phyloP scores from a whole-genome alignment of 2,329 filamentous ascomycete species.

The Botrytis hyacinthi region DNA sequence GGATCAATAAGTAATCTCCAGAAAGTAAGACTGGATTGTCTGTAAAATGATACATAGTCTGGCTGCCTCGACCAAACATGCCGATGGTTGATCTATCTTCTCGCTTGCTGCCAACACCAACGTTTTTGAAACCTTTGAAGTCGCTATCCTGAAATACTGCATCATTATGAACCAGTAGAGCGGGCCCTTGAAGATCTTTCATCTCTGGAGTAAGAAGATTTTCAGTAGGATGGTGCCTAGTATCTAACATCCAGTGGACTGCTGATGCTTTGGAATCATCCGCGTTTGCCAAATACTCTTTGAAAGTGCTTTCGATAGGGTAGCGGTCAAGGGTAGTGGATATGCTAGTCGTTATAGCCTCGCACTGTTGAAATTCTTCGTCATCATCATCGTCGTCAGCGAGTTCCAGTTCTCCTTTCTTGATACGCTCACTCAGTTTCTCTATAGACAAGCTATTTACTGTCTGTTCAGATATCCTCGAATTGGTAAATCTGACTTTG shows the following conservation, averaged over 20 bases:
- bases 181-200: conserved; percentile 35
- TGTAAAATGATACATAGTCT: conserved; percentile 42
- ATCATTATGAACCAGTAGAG: conserved; percentile 39
- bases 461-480: conserved; percentile 25
- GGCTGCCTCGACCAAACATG: conserved; percentile 40
- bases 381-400: conserved; percentile 35
- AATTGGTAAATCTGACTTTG: conserved; percentile 29
- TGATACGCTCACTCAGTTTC: conserved; percentile 25
- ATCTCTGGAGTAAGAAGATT: conserved; percentile 34
- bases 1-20: conserved; percentile 37
- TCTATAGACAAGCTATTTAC: conserved; percentile 28
- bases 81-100: conserved; percentile 36
- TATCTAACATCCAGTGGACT: conserved; percentile 39
- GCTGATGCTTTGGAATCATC: conserved; percentile 37
- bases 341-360: conserved; percentile 37
- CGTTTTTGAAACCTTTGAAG: conserved; percentile 38
- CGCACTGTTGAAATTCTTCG: conserved; percentile 38
- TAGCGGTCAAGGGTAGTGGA: conserved; percentile 39
- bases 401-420: conserved; percentile 30
- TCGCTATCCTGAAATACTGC: conserved; percentile 38
- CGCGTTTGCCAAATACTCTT: conserved; percentile 41
- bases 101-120: conserved; percentile 39
- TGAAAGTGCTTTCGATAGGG: conserved; percentile 37
- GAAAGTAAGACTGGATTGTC: conserved; percentile 40
- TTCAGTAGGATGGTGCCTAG: conserved; percentile 24